Conservation (phyloP, 768 basidiomycete genomes). For the Lepiota brunneoincarnata region DNA sequence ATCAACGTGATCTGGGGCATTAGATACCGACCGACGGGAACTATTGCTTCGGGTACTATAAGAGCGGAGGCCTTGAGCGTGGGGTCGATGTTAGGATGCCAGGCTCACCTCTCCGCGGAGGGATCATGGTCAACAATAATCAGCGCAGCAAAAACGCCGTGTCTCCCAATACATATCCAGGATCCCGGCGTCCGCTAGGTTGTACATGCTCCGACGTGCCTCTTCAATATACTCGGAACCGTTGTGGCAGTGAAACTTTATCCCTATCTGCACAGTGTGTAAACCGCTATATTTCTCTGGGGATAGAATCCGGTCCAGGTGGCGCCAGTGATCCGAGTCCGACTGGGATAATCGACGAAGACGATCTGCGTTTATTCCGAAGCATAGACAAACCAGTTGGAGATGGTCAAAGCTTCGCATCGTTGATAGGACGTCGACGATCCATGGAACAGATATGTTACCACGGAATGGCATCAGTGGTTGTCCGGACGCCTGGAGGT, state of each 20-base stretch:
- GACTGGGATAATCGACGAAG: constrained; percentile 9
- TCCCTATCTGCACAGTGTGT: constrained; percentile 3
- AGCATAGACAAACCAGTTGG: neutral
- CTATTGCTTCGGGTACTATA: neutral
- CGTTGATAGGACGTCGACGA: constrained; percentile 5
- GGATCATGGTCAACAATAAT: neutral
- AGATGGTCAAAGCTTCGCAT: constrained; percentile 3
- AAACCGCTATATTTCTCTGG: neutral
- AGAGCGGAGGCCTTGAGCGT: neutral
- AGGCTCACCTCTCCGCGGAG: neutral
- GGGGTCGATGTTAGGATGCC: neutral
- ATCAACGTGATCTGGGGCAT: neutral
- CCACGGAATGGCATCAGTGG: neutral
- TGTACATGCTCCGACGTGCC: neutral
- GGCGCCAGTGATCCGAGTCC: constrained; percentile 1
- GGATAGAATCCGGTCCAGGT: constrained; percentile 4
- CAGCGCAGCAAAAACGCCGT: neutral
- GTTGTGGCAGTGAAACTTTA: constrained; percentile 7
- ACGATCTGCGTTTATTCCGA: constrained; percentile 5
- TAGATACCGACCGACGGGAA: constrained; percentile 9
- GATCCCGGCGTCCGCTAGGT: constrained; percentile 3
- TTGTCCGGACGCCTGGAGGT: neutral
- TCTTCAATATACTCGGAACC: constrained; percentile 8
- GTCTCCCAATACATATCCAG: constrained; percentile 6
- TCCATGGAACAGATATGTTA: constrained; percentile 3